Evolutionary conservation across 2,329 filamentous ascomycete genomes (phyloP).

Genomic region (Penicillium sp.): DNA sequence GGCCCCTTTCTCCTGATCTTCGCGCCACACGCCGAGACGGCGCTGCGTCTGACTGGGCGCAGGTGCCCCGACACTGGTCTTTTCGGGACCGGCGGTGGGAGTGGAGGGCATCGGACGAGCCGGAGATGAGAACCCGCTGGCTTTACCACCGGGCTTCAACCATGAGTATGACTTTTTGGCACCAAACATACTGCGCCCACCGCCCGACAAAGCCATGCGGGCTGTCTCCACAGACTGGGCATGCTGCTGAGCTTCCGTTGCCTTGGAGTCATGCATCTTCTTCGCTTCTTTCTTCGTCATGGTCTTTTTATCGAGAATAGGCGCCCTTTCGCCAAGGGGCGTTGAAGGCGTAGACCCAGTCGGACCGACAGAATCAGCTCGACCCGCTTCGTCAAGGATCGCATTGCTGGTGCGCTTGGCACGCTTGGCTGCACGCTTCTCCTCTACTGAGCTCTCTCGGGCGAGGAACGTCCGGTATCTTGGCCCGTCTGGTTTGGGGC

Average conservation of each 20-base stretch:
- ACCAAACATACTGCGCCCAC: constrained; percentile 46
- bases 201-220: constrained; percentile 56
- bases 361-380: constrained; percentile 56
- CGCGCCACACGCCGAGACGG: constrained; percentile 69
- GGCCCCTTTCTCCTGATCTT: constrained; percentile 70
- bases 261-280: constrained; percentile 67
- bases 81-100: constrained; percentile 31
- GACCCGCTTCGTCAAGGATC: constrained; percentile 50
- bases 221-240: constrained; percentile 80
- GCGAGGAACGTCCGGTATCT: constrained; percentile 61
- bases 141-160: constrained; percentile 41
- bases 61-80: constrained; percentile 27
- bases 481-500: constrained; percentile 44
- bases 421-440: constrained; percentile 65
- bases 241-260: constrained; percentile 73
- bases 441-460: constrained; percentile 68
- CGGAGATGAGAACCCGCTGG: constrained; percentile 40
- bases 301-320: constrained; percentile 62
- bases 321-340: constrained; percentile 48
- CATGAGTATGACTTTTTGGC: constrained; percentile 49
- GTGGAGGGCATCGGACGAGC: constrained; percentile 33
- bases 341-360: constrained; percentile 59
- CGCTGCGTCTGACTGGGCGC: constrained; percentile 48
- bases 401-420: constrained; percentile 58
- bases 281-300: constrained; percentile 85